Conservation (phyloP, 2,329 filamentous ascomycete species). For the Ophiostoma pallidulum region DNA sequence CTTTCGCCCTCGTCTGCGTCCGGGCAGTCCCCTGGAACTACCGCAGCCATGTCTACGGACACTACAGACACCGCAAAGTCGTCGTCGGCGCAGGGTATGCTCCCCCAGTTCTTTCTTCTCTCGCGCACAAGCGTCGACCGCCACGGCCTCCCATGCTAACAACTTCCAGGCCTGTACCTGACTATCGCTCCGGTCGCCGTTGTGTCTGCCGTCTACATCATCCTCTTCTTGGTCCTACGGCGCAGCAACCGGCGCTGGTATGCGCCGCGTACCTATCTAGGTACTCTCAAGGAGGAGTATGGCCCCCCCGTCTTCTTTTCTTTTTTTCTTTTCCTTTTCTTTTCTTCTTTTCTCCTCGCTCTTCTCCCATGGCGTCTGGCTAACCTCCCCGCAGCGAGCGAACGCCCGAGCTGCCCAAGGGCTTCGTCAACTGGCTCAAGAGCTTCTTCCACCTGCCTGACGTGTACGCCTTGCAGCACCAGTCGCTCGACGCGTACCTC, state of each 20-base stretch:
- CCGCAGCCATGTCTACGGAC: constrained; percentile 11
- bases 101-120: neutral
- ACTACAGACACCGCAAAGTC: constrained; percentile 7
- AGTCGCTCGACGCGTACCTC: constrained; percentile 85
- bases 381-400: constrained; percentile 35
- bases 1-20: constrained; percentile 3
- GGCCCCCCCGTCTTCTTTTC: too few relatives aligned
- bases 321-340: neutral
- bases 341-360: neutral
- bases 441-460: constrained; percentile 62
- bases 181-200: constrained; percentile 32
- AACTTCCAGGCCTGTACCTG: constrained; percentile 30
- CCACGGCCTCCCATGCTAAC: too few relatives aligned
- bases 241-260: constrained; percentile 38
- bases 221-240: constrained; percentile 36
- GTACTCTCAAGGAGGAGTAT: constrained; percentile 34
- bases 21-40: constrained; percentile 7
- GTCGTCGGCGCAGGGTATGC: constrained; percentile 15
- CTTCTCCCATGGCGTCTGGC: too few relatives aligned
- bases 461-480: constrained; percentile 75
- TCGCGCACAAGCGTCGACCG: too few relatives aligned
- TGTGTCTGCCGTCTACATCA: constrained; percentile 30
- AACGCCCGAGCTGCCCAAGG: constrained; percentile 48
- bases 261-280: constrained; percentile 41
- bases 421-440: constrained; percentile 57